Base-by-base conservation (phyloP, 768 basidiomycete genomes). In the Lactarius hengduanensis region DNA sequence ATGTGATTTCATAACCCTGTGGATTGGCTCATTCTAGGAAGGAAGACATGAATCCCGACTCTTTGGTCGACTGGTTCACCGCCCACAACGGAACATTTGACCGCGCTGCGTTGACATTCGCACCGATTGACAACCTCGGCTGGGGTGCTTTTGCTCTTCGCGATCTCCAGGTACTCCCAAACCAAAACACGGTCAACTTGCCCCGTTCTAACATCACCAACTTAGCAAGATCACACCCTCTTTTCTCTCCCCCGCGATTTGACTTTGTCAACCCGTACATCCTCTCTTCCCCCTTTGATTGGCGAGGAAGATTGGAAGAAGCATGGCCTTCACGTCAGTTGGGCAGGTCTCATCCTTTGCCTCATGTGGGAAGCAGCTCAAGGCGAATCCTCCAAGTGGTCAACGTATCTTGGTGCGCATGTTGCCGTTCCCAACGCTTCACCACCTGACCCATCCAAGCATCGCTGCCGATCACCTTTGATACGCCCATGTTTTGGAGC, bases 401-500 rank as follows among this genome's bases (percentile, higher is more conserved):
- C 74, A 6, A 80, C 80, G 11, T 96, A 96, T 77, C 79, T 96
- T 15, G 78, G 92, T 92, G 64, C 57, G 84, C 76, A 16, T 16
- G 13, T 18, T 26, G 20, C 20, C 38, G 45, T 30, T 28, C 18
- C 41, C 8, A 32, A 22, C 40, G 6, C 34, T 4, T 56, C 30
- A n/a, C 28, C 50, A 11, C 28, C 32, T 59, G 38, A 26, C 18
- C 16, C 30, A 43, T 45, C 41, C 53, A 67, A 91, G 91, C 76
- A 32, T 82, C 82, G 18, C 81, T 98, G 66, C 96, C 96, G 0
- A 79, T 72, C 15, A 67, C 70, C 15, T 98, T 98, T 73, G 83
- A 90, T 70, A 96, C 95, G 0, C 93, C 94, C 0, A 98, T 99
- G 92, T 96, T 98, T 73, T 98, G 97, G 97, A 78, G 74, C 53